Conservation (phyloP, 441 rosid genomes). For the Gossypium gossypioides region DNA sequence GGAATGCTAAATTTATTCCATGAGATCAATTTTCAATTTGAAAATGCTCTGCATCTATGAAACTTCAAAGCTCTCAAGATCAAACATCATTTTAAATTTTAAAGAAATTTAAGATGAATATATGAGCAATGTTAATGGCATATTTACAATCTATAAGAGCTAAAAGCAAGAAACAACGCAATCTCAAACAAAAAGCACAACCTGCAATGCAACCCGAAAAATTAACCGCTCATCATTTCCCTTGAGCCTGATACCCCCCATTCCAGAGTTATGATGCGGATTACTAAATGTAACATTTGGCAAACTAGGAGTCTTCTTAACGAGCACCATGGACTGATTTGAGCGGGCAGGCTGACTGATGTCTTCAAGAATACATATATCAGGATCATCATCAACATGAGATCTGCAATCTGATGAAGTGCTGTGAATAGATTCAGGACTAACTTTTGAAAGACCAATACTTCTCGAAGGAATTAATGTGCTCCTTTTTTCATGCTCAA, state of each 20-base stretch:
- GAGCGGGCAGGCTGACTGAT: slow-evolving; percentile 47
- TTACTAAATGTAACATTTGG: slow-evolving; percentile 24
- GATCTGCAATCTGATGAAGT: slow-evolving; percentile 50
- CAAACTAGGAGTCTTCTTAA: slow-evolving; percentile 19
- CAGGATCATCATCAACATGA: slow-evolving; percentile 54
- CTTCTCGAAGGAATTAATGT: slow-evolving; percentile 27
- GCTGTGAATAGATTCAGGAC: slow-evolving; percentile 64
- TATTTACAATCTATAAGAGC: neutral
- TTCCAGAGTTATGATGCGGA: slow-evolving; percentile 26
- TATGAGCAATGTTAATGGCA: neutral
- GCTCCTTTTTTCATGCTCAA: slow-evolving; percentile 25
- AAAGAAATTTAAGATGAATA: neutral
- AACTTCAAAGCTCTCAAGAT: slow-evolving; percentile 1
- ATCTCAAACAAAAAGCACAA: slow-evolving; percentile 18
- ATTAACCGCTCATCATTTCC: slow-evolving; percentile 45
- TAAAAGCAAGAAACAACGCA: neutral
- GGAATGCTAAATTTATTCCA: neutral
- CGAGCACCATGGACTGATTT: slow-evolving; percentile 23
- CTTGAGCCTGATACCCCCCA: slow-evolving; percentile 34
- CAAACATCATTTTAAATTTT: neutral
- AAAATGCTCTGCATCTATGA: neutral
- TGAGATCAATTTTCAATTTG: neutral
- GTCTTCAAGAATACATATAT: slow-evolving; percentile 69
- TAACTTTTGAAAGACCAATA: slow-evolving; percentile 36
- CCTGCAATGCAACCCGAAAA: slow-evolving; percentile 76